Percentiles rank a stretch among this genome's conserved stretches.
Conservation (phyloP, 345 rosid species). For the Xanthoceras sorbifolium region DNA sequence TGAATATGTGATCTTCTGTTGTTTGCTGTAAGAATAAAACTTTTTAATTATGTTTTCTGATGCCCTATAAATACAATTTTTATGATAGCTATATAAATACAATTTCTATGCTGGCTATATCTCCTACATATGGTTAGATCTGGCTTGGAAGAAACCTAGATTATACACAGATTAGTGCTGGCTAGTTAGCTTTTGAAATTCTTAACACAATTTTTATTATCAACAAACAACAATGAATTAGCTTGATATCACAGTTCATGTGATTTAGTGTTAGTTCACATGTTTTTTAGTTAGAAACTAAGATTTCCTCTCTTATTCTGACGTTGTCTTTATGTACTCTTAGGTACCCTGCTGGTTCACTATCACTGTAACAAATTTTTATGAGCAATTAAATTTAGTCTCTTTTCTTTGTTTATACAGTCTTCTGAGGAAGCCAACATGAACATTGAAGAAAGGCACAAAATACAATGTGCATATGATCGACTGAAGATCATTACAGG, state of each 20-base stretch:
- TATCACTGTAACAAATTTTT: not conserved
- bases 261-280: not conserved
- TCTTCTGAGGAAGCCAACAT: conserved; percentile 37
- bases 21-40: not conserved
- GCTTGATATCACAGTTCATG: not conserved
- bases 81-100: not conserved
- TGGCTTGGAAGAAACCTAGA: not conserved
- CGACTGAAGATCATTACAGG: conserved; percentile 40
- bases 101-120: not conserved
- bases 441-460: conserved; percentile 60
- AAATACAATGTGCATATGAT: conserved; percentile 43
- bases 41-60: not conserved
- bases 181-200: not conserved
- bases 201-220: not conserved
- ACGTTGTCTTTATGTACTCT: not conserved
- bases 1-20: not conserved
- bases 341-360: not conserved
- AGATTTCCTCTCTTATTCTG: not conserved
- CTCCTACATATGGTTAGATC: not conserved
- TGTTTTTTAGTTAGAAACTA: conserved; percentile 11
- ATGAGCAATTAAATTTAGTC: conserved; percentile 6
- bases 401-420: conserved; percentile 39
- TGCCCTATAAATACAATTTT: not conserved
- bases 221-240: not conserved
- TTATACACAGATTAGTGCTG: not conserved